Evolutionary conservation across 2,329 filamentous ascomycete species (phyloP).

Genomic region (Cladorrhinum sp.): DNA sequence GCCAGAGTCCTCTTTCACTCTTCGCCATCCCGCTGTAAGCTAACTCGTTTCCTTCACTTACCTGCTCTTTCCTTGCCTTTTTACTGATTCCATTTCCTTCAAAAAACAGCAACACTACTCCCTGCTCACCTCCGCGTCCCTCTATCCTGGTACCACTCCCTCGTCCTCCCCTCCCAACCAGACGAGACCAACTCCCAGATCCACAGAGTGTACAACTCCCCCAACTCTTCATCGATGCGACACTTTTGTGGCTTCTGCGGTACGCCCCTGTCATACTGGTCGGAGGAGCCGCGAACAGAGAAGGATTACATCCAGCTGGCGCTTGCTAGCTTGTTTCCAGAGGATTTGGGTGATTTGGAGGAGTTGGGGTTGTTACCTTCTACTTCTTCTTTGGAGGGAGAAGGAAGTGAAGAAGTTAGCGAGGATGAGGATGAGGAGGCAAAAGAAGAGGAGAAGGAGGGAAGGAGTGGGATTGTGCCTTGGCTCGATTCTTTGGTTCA

Average conservation of each 20-base stretch:
- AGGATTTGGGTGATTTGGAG: conserved; percentile 70
- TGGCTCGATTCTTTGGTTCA: conserved; percentile 85
- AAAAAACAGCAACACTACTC: conserved; percentile 66
- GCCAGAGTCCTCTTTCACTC: conserved; percentile 75
- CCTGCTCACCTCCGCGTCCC: conserved; percentile 82
- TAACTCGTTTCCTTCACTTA: not conserved
- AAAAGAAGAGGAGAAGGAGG: conserved; percentile 22
- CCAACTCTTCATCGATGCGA: conserved; percentile 59
- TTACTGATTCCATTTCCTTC: conserved; percentile 18
- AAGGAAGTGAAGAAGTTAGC: conserved; percentile 28
- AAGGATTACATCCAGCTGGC: conserved; percentile 78
- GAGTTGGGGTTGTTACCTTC: conserved; percentile 68
- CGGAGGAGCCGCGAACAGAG: conserved; percentile 66
- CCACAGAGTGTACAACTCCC: conserved; percentile 63
- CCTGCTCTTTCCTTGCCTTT: not conserved
- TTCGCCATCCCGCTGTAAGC: conserved; percentile 68
- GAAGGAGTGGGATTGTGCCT: conserved; percentile 61
- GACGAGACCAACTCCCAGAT: conserved; percentile 72
- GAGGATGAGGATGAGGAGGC: conserved; percentile 31
- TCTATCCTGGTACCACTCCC: conserved; percentile 73
- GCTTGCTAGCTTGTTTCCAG: conserved; percentile 69
- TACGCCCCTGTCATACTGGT: conserved; percentile 81
- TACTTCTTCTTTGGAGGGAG: no score
- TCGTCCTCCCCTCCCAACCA: conserved; percentile 70
- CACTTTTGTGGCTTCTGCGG: conserved; percentile 93